Conservation (phyloP, 306 rosid species). For the Mimosa pudica region DNA sequence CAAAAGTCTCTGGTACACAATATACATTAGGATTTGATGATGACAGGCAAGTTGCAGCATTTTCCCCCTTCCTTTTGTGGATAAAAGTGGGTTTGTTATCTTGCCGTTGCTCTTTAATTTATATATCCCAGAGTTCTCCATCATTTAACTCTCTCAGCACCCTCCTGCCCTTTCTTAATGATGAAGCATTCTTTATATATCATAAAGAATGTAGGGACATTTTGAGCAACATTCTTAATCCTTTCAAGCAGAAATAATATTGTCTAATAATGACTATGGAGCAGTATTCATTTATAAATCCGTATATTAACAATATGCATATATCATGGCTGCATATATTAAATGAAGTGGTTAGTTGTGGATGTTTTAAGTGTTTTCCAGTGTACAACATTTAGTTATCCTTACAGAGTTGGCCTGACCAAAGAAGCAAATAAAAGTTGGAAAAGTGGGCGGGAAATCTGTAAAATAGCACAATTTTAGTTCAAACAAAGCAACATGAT, state of each 20-base stretch:
- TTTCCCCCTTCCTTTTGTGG: not conserved
- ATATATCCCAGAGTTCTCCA: conserved; percentile 1
- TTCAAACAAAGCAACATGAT: conserved; percentile 3
- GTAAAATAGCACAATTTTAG: no score
- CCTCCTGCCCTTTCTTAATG: not conserved
- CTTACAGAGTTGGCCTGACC: not conserved
- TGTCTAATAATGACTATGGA: not conserved
- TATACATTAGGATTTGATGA: not conserved
- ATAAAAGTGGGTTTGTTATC: no score
- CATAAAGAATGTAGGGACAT: not conserved
- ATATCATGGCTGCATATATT: conserved; percentile 7
- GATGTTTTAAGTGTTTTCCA: not conserved
- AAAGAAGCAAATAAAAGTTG: not conserved
- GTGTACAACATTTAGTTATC: not conserved
- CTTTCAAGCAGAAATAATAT: not conserved
- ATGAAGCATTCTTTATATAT: not conserved
- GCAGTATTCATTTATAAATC: not conserved
- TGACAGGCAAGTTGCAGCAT: conserved; percentile 4
- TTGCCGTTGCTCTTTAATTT: not conserved
- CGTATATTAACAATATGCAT: not conserved
- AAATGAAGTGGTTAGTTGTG: not conserved
- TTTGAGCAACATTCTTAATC: not conserved
- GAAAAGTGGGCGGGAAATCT: not conserved
- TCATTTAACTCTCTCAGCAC: not conserved
- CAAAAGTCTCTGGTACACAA: not conserved